phyloP scores from a whole-genome alignment of 1,284 basidiomycete species.

The Fomitopsis schrenkii region DNA sequence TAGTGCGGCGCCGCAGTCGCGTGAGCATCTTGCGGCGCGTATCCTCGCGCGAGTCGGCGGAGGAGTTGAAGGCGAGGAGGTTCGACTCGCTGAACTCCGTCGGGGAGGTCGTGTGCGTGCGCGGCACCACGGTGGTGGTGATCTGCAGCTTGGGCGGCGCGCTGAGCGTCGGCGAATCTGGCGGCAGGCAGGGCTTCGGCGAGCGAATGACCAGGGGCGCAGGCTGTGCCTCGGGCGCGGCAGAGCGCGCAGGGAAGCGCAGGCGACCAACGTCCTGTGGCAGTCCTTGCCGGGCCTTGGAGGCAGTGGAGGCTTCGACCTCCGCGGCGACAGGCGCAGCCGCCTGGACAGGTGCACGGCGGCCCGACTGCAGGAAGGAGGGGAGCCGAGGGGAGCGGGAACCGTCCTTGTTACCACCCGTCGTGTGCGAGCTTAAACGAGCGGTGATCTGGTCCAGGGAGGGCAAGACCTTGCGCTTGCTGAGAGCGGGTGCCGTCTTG shows the following conservation, averaged over 20 bases:
- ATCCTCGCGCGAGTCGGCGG: slow-evolving; percentile 41
- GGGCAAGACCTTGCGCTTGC: slow-evolving; percentile 38
- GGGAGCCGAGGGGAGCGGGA: slow-evolving; percentile 35
- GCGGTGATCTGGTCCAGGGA: slow-evolving; percentile 75
- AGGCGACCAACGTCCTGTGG: slow-evolving; percentile 46
- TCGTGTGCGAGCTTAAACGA: slow-evolving; percentile 40
- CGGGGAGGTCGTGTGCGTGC: slow-evolving; percentile 38
- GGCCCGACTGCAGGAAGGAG: slow-evolving; percentile 36
- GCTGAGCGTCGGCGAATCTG: slow-evolving; percentile 31
- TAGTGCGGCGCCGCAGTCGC: slow-evolving; percentile 52
- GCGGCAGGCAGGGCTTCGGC: slow-evolving; percentile 20
- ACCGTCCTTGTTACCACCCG: slow-evolving; percentile 16
- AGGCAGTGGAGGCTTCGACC: neutral
- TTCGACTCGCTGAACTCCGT: slow-evolving; percentile 51
- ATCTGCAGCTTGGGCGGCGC: slow-evolving; percentile 40
- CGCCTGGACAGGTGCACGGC: slow-evolving; percentile 13
- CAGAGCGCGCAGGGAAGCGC: slow-evolving; percentile 30
- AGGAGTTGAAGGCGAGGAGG: slow-evolving; percentile 36
- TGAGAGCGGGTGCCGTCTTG: slow-evolving; percentile 10
- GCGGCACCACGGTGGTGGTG: slow-evolving; percentile 47
- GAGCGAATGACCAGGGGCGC: slow-evolving; percentile 23
- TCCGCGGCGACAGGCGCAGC: neutral
- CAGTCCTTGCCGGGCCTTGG: slow-evolving; percentile 31
- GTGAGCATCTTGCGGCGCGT: slow-evolving; percentile 61
- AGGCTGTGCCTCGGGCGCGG: slow-evolving; percentile 20